Evolutionary conservation across 2,329 filamentous ascomycete genomes (phyloP), one percentile per base, ranked within the genome.

Genomic region (Epicoccum sorghinum): DNA sequence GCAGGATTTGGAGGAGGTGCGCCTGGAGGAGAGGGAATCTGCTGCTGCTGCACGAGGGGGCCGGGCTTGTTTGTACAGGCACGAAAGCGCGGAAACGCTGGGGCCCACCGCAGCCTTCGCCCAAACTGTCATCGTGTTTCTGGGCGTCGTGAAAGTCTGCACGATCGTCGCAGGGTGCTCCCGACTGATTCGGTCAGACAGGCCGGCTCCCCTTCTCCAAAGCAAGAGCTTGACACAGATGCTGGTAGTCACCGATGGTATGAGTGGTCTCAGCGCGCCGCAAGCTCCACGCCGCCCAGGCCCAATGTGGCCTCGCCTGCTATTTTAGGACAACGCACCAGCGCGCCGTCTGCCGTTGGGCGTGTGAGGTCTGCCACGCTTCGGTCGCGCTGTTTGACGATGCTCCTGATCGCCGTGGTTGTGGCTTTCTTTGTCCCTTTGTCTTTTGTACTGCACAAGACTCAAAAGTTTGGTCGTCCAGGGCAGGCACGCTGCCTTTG

Each of bases 61-160:
- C 30, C 48, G 57, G 55, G 57, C 32, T 51, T 48, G 66, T 67
- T 67, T 64, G 60, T 62, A 67, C 57, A 60, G 59, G 62, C 52
- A 61, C 54, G 52, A 54, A 54, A 47, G 50, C 41, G 57, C 57
- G 52, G 57, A 54, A 50, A 51, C 58, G 57, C 62, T 54, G 29
- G 45, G 62, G 45, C 57, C 59, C 54, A 29, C 35, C 27, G 39
- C 48, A 41, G 35, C 18, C 51, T 45, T 49, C 35, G 33, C 52
- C 46, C 40, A 55, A 55, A 49, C 18, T 37, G 37, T 47, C 46
- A 47, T 46, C 22, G 52, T 42, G 42, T n/a, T 30, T 46, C 49
- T 49, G 49, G 49, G 54, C 49, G 18, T n/a, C 7, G 40, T 47
- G 41, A 46, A 43, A 47, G 41, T 50, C 24, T 46, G 52, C 46